Base-by-base conservation (phyloP, 495 filamentous ascomycete genomes). In the Talaromyces adpressus region DNA sequence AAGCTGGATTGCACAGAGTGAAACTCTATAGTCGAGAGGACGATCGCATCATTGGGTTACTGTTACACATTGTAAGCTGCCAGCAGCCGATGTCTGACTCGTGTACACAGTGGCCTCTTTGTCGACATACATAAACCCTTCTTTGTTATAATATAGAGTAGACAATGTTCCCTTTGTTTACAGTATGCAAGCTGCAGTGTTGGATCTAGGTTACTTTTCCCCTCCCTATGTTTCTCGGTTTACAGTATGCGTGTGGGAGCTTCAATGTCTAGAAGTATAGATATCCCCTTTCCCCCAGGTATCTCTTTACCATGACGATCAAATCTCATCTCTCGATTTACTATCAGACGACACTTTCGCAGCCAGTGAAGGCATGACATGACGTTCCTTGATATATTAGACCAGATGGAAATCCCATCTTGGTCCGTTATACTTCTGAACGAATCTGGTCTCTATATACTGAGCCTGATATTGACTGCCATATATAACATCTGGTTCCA, bases 401-500 rank as follows among this genome's bases (percentile, higher is more conserved):
- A 12, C 18, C 49, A 23, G 49, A 53, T 53, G 49, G 49, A 23
- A 53, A 23, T 53, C 6, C 49, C 49, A 22, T 53, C 49, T 53
- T 53, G 49, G 49, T 12, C 49, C 8, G 14, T 12, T 22, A 22
- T 53, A 22, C 18, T 53, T 16, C 49, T 53, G 12, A 14, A 14
- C 6, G 49, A 3, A 23, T 53, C 20, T 22, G 18, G 49, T 14
- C 49, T 53, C 11, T 53, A 53, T 53, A 22, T 53, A 25, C 14
- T 53, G 14, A 8, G 14, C 18, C 49, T 53, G 3, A 22, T 22
- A 22, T 3, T 25, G 4, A 53, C 49, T 22, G 18, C 49, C 18
- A 23, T 76, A 11, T 85, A 85, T 57, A 78, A 79, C 22, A 65
- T 82, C 12, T 81, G 69, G 56, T 64, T 81, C 30, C 69, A 68